Evolutionary conservation across 1,139 yeast species (phyloP).

Genomic region (Protomyces pachydermus): DNA sequence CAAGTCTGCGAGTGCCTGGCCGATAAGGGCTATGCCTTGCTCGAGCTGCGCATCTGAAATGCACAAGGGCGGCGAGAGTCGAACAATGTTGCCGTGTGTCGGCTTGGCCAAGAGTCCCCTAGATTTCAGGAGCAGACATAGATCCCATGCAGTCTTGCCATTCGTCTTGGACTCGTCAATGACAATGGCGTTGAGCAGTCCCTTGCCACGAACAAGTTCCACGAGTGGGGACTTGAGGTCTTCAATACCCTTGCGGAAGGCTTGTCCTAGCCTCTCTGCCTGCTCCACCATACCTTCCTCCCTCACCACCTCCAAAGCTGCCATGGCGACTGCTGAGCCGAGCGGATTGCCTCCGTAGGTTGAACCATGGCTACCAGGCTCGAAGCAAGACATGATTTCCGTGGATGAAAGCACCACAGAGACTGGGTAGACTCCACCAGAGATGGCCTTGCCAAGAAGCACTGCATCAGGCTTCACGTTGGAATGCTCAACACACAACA

Average conservation of each 20-base stretch:
- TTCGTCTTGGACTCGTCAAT: constrained; percentile 78
- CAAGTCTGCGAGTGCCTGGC: constrained; percentile 54
- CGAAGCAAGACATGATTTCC: constrained; percentile 83
- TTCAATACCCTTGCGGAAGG: constrained; percentile 61
- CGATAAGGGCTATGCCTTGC: constrained; percentile 73
- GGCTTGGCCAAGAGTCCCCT: constrained; percentile 93
- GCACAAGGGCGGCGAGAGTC: constrained; percentile 94
- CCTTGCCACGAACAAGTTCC: constrained; percentile 88
- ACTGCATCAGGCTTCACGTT: constrained; percentile 80
- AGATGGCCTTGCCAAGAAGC: constrained; percentile 85
- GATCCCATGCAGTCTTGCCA: constrained; percentile 94
- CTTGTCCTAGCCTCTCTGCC: constrained; percentile 64
- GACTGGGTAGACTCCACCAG: constrained; percentile 93
- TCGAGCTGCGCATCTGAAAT: constrained; percentile 80
- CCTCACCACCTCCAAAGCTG: constrained; percentile 83
- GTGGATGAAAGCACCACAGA: constrained; percentile 83
- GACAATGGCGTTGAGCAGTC: constrained; percentile 84
- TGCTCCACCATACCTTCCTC: constrained; percentile 84
- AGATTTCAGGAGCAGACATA: constrained; percentile 82
- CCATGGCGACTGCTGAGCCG: constrained; percentile 89
- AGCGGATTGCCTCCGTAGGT: constrained; percentile 98
- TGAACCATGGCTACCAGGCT: constrained; percentile 96
- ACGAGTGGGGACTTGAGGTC: constrained; percentile 62
- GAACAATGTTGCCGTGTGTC: constrained; percentile 90
- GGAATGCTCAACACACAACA: constrained; percentile 86